Percentiles rank a stretch among this genome's conserved stretches.
Evolutionary conservation across 805 yeast species (phyloP).

Genomic region (Ogataea chonburiensis): DNA sequence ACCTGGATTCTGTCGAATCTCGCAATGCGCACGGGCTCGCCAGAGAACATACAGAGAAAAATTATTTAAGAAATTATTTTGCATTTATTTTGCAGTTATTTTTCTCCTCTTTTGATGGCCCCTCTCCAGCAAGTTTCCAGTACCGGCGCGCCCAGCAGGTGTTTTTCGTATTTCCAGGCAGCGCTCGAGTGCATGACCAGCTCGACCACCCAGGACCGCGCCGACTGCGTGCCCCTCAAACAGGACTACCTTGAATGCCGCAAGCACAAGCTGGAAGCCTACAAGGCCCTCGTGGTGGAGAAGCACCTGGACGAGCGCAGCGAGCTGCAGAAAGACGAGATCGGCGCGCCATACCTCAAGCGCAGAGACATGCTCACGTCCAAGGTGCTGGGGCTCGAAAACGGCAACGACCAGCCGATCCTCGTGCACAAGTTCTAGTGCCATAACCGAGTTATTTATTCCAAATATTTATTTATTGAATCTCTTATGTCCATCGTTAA

Average conservation of each 20-base stretch:
- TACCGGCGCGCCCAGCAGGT: slow-evolving; percentile 39
- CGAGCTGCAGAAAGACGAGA: slow-evolving; percentile 28
- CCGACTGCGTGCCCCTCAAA: slow-evolving; percentile 34
- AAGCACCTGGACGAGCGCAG: slow-evolving; percentile 33
- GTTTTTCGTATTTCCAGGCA: slow-evolving; percentile 38
- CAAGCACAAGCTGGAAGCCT: slow-evolving; percentile 37
- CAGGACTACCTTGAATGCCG: slow-evolving; percentile 39
- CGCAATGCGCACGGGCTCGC: slow-evolving; percentile 3
- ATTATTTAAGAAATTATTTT: slow-evolving; percentile 1
- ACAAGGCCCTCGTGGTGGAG: slow-evolving; percentile 35
- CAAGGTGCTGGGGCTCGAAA: slow-evolving; percentile 37
- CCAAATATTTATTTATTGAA: slow-evolving; percentile 6
- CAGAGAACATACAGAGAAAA: slow-evolving; percentile 3
- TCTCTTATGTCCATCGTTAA: slow-evolving; percentile 6
- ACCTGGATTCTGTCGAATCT: slow-evolving; percentile 6
- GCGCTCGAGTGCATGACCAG: slow-evolving; percentile 40
- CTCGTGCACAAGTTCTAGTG: slow-evolving; percentile 25
- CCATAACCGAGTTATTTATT: slow-evolving; percentile 1
- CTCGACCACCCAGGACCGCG: slow-evolving; percentile 29
- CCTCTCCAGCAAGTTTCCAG: slow-evolving; percentile 36
- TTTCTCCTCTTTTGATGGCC: slow-evolving; percentile 23
- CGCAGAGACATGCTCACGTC: slow-evolving; percentile 39
- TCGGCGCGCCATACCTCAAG: slow-evolving; percentile 41
- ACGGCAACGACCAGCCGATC: slow-evolving; percentile 37
- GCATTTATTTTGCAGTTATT: neutral